phyloP scores from a whole-genome alignment of 1,284 basidiomycete species.

The Anthracocystis panici-leucophaei region DNA sequence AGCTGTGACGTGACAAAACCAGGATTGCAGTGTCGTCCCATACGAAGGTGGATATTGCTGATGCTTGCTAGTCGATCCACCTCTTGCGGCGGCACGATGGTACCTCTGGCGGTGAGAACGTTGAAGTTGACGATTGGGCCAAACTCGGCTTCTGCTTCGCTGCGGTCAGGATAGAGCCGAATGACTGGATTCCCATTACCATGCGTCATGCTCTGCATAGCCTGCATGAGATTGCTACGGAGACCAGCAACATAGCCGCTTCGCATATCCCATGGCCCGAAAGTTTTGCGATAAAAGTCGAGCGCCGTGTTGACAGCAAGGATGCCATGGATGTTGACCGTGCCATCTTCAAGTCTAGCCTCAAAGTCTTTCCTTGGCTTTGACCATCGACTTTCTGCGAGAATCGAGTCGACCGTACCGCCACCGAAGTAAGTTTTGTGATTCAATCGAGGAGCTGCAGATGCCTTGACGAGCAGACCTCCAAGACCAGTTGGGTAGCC shows the following conservation, averaged over 20 bases:
- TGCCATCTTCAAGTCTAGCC: constrained; percentile 54
- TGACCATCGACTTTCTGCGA: constrained; percentile 38
- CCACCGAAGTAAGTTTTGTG: constrained; percentile 54
- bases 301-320: constrained; percentile 44
- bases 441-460: constrained; percentile 22
- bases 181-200: constrained; percentile 38
- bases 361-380: constrained; percentile 39
- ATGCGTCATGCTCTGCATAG: constrained; percentile 31
- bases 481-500: constrained; percentile 59
- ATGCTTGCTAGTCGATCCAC: constrained; percentile 54
- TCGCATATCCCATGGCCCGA: constrained; percentile 35
- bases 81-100: constrained; percentile 49
- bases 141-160: constrained; percentile 10
- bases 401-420: constrained; percentile 49
- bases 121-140: constrained; percentile 58
- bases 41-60: constrained; percentile 57
- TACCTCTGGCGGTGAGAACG: constrained; percentile 22
- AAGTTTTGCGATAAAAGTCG: constrained; percentile 23
- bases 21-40: constrained; percentile 58
- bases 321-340: constrained; percentile 55
- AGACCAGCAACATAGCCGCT: constrained; percentile 25
- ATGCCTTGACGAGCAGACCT: constrained; percentile 48
- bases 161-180: constrained; percentile 16
- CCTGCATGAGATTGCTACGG: constrained; percentile 17
- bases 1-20: constrained; percentile 53